Evolutionary conservation across 768 basidiomycete species (phyloP).

Genomic region (Tubosaeta brunneosetosa): DNA sequence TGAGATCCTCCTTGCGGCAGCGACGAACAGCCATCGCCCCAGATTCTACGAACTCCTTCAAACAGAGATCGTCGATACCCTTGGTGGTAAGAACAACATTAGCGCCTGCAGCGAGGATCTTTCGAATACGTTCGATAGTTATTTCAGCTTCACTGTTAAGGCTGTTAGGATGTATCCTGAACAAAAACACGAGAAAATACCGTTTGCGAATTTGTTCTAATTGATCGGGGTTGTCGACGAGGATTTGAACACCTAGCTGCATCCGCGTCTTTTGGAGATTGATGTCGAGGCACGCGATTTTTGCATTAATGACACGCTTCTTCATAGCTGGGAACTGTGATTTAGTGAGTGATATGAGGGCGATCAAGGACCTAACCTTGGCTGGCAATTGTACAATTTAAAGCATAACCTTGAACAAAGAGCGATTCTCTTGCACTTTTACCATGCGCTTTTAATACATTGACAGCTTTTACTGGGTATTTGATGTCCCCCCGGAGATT

Average conservation of each 20-base stretch:
- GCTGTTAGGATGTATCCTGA: constrained; percentile 10
- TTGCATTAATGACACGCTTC: constrained; percentile 85
- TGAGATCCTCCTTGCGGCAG: constrained; percentile 95
- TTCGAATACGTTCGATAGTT: constrained; percentile 90
- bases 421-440: constrained; percentile 92
- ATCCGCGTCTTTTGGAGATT: constrained; percentile 95
- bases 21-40: constrained; percentile 98
- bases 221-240: constrained; percentile 94
- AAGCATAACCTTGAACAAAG: constrained; percentile 92
- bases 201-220: constrained; percentile 93
- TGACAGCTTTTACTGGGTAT: constrained; percentile 99
- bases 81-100: constrained; percentile 98
- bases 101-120: constrained; percentile 92
- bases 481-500: constrained; percentile 94
- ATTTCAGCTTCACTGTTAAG: constrained; percentile 83
- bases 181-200: constrained; percentile 36
- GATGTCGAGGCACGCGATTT: constrained; percentile 98
- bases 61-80: constrained; percentile 95
- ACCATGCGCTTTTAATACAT: constrained; percentile 96
- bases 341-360: background rate
- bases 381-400: constrained; percentile 98
- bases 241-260: constrained; percentile 96
- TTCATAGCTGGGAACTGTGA: constrained; percentile 76
- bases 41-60: constrained; percentile 98
- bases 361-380: constrained; percentile 63